phyloP scores from a whole-genome alignment of 2,329 filamentous ascomycete species.

The Neonectria ditissima region DNA sequence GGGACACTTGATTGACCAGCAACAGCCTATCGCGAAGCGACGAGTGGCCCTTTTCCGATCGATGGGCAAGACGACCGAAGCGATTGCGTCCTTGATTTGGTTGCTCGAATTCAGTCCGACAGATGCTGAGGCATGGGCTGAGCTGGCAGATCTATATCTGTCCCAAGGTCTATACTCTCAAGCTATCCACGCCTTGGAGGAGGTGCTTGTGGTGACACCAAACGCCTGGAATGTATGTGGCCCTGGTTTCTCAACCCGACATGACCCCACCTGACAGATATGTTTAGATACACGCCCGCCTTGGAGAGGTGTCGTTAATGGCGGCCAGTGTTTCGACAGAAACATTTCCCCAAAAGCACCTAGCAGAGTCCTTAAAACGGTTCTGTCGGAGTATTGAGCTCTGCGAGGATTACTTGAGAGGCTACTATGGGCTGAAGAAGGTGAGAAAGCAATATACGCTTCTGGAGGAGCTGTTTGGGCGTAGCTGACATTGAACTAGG shows the following conservation, averaged over 20 bases:
- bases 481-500: slow-evolving; percentile 49
- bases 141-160: slow-evolving; percentile 89
- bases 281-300: slow-evolving; percentile 82
- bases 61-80: slow-evolving; percentile 76
- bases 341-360: slow-evolving; percentile 60
- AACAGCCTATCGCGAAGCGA: slow-evolving; percentile 86
- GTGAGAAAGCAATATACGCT: slow-evolving; percentile 57
- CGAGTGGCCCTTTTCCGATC: slow-evolving; percentile 83
- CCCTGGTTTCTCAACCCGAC: background rate
- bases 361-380: slow-evolving; percentile 81
- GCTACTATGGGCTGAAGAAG: slow-evolving; percentile 90
- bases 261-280: slow-evolving; percentile 36
- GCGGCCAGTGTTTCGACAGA: slow-evolving; percentile 62
- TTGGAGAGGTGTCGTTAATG: slow-evolving; percentile 87
- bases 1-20: slow-evolving; percentile 36
- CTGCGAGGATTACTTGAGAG: slow-evolving; percentile 91
- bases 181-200: slow-evolving; percentile 89
- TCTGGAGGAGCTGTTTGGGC: background rate
- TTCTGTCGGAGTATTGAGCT: slow-evolving; percentile 94
- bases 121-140: slow-evolving; percentile 93
- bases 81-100: slow-evolving; percentile 78
- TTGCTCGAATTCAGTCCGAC: slow-evolving; percentile 87
- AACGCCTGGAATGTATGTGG: slow-evolving; percentile 92
- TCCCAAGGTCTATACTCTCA: slow-evolving; percentile 83
- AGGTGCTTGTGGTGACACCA: slow-evolving; percentile 86